Evolutionary conservation across 1,284 basidiomycete genomes (phyloP).

Genomic region (Trichosporon coremiiforme): DNA sequence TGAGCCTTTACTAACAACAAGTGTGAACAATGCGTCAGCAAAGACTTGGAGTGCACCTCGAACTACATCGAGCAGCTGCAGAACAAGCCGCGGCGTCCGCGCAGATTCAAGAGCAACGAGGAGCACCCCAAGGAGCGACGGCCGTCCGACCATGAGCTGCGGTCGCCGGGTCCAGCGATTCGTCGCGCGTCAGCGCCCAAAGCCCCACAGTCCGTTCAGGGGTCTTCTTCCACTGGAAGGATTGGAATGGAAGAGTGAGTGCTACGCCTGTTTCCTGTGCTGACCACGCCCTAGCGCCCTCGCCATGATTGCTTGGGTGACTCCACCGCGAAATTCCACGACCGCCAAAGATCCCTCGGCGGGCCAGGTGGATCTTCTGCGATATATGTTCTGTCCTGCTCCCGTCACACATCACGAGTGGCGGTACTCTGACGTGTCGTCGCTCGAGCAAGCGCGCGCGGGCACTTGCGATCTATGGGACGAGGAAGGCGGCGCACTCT

Average conservation of each 20-base stretch:
- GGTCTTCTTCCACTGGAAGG: constrained; percentile 8
- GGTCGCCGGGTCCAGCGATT: neutral
- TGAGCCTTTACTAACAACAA: constrained; percentile 29
- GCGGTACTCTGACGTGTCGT: constrained; percentile 49
- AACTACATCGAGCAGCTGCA: constrained; percentile 49
- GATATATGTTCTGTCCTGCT: constrained; percentile 51
- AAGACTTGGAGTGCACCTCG: constrained; percentile 45
- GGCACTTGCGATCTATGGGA: constrained; percentile 48
- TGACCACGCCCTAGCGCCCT: constrained; percentile 25
- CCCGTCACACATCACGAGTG: constrained; percentile 43
- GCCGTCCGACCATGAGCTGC: constrained; percentile 14
- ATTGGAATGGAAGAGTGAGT: constrained; percentile 18
- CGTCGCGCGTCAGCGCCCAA: constrained; percentile 6
- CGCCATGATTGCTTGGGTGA: constrained; percentile 26
- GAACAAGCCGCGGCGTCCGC: constrained; percentile 36
- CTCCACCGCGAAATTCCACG: constrained; percentile 13
- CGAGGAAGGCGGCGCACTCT: constrained; percentile 41
- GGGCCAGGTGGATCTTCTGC: constrained; percentile 42
- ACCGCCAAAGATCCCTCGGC: constrained; percentile 18
- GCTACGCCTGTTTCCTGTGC: neutral
- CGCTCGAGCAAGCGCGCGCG: constrained; percentile 35
- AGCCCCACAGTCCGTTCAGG: neutral
- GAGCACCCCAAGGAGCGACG: constrained; percentile 22
- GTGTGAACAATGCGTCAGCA: constrained; percentile 48
- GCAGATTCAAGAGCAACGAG: constrained; percentile 27